These are phyloP conservation scores for Xylariales sp. DNA, from an alignment of 2,329 filamentous ascomycete species.

Conservation along the genomic window DNA sequence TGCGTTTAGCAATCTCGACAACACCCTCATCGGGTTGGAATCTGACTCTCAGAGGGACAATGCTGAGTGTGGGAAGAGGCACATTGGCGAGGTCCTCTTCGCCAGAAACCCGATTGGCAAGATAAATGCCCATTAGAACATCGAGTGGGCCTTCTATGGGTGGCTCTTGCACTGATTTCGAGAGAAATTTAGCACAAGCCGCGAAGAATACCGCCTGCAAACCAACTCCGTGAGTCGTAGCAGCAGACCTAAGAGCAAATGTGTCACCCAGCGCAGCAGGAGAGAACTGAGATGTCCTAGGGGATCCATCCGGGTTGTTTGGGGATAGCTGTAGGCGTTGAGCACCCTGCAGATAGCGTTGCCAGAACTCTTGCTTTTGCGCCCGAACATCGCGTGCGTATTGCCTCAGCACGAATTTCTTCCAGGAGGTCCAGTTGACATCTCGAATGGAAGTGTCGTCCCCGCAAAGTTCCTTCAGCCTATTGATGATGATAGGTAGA, in stretches of 20 bases:
- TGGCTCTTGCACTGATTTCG: slow-evolving; percentile 8
- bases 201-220: slow-evolving; percentile 75
- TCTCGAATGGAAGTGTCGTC: background rate
- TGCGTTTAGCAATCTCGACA: slow-evolving; percentile 46
- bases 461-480: slow-evolving; percentile 23
- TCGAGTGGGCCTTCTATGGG: slow-evolving; percentile 21
- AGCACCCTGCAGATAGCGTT: slow-evolving; percentile 33
- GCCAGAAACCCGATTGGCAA: slow-evolving; percentile 67
- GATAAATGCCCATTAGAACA: slow-evolving; percentile 72
- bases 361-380: slow-evolving; percentile 37
- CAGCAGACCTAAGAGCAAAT: slow-evolving; percentile 12
- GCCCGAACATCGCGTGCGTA: slow-evolving; percentile 7
- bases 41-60: slow-evolving; percentile 66
- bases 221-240: slow-evolving; percentile 50
- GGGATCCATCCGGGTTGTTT: background rate
- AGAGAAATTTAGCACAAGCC: slow-evolving; percentile 51
- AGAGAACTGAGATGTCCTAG: slow-evolving; percentile 12
- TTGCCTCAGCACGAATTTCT: slow-evolving; percentile 16
- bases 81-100: slow-evolving; percentile 41
- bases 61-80: slow-evolving; percentile 69
- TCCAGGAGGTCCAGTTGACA: slow-evolving; percentile 16
- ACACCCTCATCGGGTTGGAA: slow-evolving; percentile 28
- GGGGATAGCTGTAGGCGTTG: background rate
- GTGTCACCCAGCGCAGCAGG: slow-evolving; percentile 11
- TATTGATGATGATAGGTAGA: slow-evolving; percentile 57